Percentiles rank a stretch among this genome's conserved stretches.
These are phyloP conservation scores for Septoria linicola DNA, from an alignment of 2,329 filamentous ascomycete species.

Conservation along the genomic window DNA sequence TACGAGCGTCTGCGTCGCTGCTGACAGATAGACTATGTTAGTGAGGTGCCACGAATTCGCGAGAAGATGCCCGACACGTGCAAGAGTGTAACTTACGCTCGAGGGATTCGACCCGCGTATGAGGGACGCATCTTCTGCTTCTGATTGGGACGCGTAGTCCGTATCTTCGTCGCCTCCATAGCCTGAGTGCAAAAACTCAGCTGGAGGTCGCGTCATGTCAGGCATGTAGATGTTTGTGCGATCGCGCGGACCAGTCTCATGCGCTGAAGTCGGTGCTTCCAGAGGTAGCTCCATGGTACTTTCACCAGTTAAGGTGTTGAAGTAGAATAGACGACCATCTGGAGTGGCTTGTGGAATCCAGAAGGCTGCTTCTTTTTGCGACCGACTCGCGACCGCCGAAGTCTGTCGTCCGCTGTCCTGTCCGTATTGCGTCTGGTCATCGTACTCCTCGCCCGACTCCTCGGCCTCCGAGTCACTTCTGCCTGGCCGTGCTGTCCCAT, in stretches of 20 bases:
- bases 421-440: conserved; percentile 59
- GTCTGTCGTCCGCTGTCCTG: conserved; percentile 58
- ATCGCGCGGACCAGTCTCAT: conserved; percentile 83
- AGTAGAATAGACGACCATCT: conserved; percentile 92
- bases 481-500: conserved; percentile 60
- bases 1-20: conserved; percentile 66
- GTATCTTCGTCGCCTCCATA: conserved; percentile 77
- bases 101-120: conserved; percentile 69
- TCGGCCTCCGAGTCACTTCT: conserved; percentile 41
- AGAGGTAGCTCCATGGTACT: conserved; percentile 92
- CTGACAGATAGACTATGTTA: conserved; percentile 40
- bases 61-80: conserved; percentile 24
- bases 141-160: conserved; percentile 81
- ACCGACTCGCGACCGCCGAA: conserved; percentile 4
- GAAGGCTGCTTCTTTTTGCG: conserved; percentile 83
- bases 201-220: conserved; percentile 83
- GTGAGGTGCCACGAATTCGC: conserved; percentile 31
- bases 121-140: conserved; percentile 74
- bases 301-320: conserved; percentile 95
- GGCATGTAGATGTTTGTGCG: conserved; percentile 85
- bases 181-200: conserved; percentile 81
- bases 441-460: conserved; percentile 67
- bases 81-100: conserved; percentile 54
- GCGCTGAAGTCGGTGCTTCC: conserved; percentile 77
- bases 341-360: conserved; percentile 98